Base-by-base conservation (phyloP, 2,329 filamentous ascomycete species). In the Byssothecium circinans region DNA sequence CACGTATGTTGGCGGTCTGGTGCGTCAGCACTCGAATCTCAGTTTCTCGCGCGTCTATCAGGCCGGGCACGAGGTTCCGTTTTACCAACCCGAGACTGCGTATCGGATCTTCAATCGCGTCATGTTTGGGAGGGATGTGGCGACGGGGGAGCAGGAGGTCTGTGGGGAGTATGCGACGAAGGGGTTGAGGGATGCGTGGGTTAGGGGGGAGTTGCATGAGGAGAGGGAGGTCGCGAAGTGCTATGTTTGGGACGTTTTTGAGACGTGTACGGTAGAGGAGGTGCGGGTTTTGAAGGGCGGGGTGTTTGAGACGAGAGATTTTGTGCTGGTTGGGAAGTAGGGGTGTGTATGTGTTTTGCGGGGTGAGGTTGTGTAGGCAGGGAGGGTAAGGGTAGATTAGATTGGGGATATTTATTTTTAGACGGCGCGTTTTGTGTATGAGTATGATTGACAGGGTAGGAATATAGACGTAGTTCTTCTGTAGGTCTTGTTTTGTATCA, bases 21-120 rank as follows among this genome's bases (percentile, higher is more conserved):
- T 88, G 0, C 80, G 87, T 4, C 87, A 91, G 67, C 87, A 81
- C 57, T 87, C 85, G 6, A 90, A 36, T 5, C n/a, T 47, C 39
- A 61, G 17, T 63, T 49, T 49, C 25, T 25, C 41, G 2, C 41
- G 47, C 23, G 41, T 49, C 3, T 41, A 75, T 57, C 70, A 78
- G 42, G 68, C 76, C 0, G 77, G 77, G 3, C 78, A 80, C 54
- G 68, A 76, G 40, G 68, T 78, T 3, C 74, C 76, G 6, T 74
- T 71, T 30, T 56, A 56, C 37, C 59, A 62, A 33, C 54, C 59
- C 32, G 50, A 80, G 53, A 78, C 78, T 0, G 71, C 73, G 1
- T 78, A 77, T 50, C 73, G 72, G 2, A 70, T 80, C 42, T 80
- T 80, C 61, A 72, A 73, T 6, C 71, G 78, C 17, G 69, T 77